Base-by-base conservation (phyloP, 2,329 filamentous ascomycete species). In the Madurella mycetomatis region DNA sequence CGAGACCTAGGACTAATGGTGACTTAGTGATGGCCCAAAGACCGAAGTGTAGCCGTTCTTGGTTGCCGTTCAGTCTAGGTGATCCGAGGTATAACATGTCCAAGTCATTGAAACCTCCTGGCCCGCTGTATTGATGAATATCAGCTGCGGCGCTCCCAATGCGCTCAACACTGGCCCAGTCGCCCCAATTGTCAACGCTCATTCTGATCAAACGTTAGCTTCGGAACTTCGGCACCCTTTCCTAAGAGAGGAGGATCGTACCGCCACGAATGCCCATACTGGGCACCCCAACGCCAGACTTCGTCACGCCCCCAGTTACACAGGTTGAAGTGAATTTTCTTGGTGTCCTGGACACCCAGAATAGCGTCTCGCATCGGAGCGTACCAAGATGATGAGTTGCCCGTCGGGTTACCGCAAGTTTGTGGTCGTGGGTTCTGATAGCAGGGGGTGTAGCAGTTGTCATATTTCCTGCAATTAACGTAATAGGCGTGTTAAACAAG, bases 1-100 rank as follows among this genome's bases (percentile, higher is more conserved):
- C 62, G 17, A 55, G 54, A 4, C 65, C 65, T 5, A 66, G 58
- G 11, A 66, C 58, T 11, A 63, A 49, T 3, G 65, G 65, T 0
- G 64, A 65, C 51, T 66, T 66, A 48, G 55, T 48, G 43, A 66
- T 65, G 41, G 64, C 65, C 65, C 65, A 66, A 11, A 66, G 59
- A 2, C 60, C 65, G 49, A 66, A 65, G 48, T 66, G 64, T n/a
- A 62, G 51, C 12, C 59, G 55, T 44, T 63, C 62, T 45, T 66
- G 49, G 47, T 54, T 53, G 2, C 37, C 34, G 17, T 51, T 56
- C 37, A 61, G 44, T 40, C 56, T 59, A 18, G 57, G 39, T 1
- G 55, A 56, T 1, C 54, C 57, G 53, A 58, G 41, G 55, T 63
- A 59, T 40, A 66, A 51, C 65, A 66, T 66, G 47, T 66, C 65